Base-by-base conservation (phyloP, 225 moss, liverwort and hornwort genomes). In the Anthoceros angustus region DNA sequence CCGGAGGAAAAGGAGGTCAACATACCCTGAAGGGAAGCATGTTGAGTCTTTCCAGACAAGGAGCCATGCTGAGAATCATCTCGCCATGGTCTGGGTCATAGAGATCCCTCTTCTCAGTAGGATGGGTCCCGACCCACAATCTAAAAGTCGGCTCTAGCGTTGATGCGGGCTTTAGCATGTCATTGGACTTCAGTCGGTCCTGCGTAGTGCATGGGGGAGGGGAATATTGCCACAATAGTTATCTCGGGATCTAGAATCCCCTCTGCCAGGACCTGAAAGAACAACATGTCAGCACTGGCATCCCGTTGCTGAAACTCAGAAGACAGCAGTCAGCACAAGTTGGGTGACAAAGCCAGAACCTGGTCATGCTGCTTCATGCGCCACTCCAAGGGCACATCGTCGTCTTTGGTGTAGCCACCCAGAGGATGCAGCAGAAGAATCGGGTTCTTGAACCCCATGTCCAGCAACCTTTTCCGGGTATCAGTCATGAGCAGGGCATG, bases 101-200 rank as follows among this genome's bases (percentile, higher is more conserved):
- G 16, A 93, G 82, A 64, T 93, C 93, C 25, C 89, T 85, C 9
- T 81, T 78, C 41, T 84, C 78, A 23, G 84, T 86, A 11, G 93
- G 93, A 16, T 93, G 93, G 93, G 66, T 93, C 93, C 18, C 93
- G 80, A 12, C 93, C 93, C 8, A 93, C 93, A 0, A 93, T 93
- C 73, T 93, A 89, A 48, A 93, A 93, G 50, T 93, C 81, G 0
- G 89, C 93, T 38, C 89, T 89, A n/a, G 93, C 93, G 62, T 93
- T 93, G 68, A 93, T 93, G 8, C 93, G 89, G 16, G 93, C 93
- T 73, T 93, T 93, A 5, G 93, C 93, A 43, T 93, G 93, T 89
- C 93, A 93, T 73, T 93, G 93, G 45, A 93, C 93, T 72, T 93
- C 89, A 18, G 93, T 93, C 25, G 93, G 93, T 18, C 93, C 93